phyloP scores from a whole-genome alignment of 176 grass and related monocot species.

The Triticum turgidum region DNA sequence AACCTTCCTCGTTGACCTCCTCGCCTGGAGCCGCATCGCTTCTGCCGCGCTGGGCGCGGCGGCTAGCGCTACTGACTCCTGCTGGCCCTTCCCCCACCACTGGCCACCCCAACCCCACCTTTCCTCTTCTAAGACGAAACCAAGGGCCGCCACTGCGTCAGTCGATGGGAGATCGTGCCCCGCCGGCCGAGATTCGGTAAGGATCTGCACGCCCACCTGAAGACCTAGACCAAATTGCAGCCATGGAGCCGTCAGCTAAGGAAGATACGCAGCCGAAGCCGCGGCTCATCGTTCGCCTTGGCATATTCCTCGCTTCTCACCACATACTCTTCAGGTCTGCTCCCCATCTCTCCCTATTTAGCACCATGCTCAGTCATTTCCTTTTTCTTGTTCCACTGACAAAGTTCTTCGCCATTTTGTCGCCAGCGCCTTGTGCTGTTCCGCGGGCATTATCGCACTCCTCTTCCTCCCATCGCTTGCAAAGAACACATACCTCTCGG shows the following conservation, averaged over 20 bases:
- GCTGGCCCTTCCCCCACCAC: background rate
- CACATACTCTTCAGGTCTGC: constrained; percentile 73
- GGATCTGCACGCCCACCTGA: background rate
- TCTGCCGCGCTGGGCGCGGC: background rate
- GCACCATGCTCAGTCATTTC: background rate
- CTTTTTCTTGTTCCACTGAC: constrained; percentile 11
- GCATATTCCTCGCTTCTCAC: constrained; percentile 73
- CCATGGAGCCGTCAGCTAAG: constrained; percentile 22
- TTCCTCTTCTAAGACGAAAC: background rate
- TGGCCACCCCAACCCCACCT: background rate
- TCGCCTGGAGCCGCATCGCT: background rate
- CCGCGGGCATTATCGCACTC: constrained; percentile 56
- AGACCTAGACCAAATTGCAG: background rate
- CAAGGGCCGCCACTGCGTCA: background rate
- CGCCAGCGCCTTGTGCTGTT: constrained; percentile 57
- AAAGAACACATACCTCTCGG: constrained; percentile 93
- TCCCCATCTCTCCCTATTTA: constrained; percentile 12
- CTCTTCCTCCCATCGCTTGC: constrained; percentile 74
- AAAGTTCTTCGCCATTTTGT: background rate
- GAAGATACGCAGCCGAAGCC: constrained; percentile 43
- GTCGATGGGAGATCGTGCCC: constrained; percentile 11
- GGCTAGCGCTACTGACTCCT: background rate
- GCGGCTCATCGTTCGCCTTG: constrained; percentile 86
- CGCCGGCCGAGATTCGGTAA: background rate
- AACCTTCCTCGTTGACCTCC: background rate